Evolutionary conservation across 2,329 filamentous ascomycete species (phyloP).

Genomic region (Albifimbria verrucaria): DNA sequence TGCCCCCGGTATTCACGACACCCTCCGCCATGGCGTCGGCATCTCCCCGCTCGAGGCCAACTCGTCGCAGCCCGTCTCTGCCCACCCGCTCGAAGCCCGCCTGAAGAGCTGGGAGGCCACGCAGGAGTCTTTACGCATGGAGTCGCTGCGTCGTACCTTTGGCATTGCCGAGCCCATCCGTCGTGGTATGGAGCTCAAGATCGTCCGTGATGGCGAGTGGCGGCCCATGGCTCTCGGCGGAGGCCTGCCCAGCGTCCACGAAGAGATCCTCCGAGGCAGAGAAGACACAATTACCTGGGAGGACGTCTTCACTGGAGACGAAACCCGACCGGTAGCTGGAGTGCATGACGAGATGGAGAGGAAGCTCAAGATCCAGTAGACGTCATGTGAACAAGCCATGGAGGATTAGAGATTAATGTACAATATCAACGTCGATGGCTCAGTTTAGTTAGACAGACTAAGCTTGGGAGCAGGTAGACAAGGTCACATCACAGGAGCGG

Average conservation of each 20-base stretch:
- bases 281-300: slow-evolving; percentile 85
- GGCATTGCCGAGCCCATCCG: slow-evolving; percentile 91
- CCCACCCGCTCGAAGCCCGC: slow-evolving; percentile 89
- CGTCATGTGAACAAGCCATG: background rate
- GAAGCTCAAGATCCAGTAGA: slow-evolving; percentile 69
- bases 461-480: background rate
- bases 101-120: slow-evolving; percentile 87
- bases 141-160: slow-evolving; percentile 79
- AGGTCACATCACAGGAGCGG: slow-evolving; percentile 7
- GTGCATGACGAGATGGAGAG: slow-evolving; percentile 94
- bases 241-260: slow-evolving; percentile 66
- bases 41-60: slow-evolving; percentile 52
- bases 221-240: slow-evolving; percentile 66
- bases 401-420: background rate
- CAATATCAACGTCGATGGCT: background rate
- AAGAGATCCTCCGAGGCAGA: slow-evolving; percentile 80
- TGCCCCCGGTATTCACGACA: slow-evolving; percentile 89
- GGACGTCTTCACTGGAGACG: slow-evolving; percentile 83
- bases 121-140: slow-evolving; percentile 85
- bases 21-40: slow-evolving; percentile 78
- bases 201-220: slow-evolving; percentile 77
- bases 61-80: slow-evolving; percentile 45
- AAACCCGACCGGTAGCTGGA: slow-evolving; percentile 64
- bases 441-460: background rate
- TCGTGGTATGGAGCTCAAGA: slow-evolving; percentile 92